Evolutionary conservation across 2,329 filamentous ascomycete species (phyloP).

Genomic region (Coniochaeta sp.): DNA sequence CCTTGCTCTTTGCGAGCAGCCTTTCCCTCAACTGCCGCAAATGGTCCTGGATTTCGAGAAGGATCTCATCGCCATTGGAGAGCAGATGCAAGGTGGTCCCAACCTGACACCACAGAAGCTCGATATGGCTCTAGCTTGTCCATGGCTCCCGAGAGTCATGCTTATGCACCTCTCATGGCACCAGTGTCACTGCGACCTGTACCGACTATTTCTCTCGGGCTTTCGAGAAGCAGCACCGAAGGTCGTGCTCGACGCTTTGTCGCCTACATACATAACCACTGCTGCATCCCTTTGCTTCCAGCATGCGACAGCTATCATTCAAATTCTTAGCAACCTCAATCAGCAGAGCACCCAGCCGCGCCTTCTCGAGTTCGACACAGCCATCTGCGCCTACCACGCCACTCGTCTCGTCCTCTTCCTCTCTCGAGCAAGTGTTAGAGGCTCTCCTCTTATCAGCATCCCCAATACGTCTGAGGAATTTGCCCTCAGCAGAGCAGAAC

Average conservation of each 20-base stretch:
- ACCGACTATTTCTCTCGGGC: slow-evolving; percentile 37
- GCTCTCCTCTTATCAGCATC: slow-evolving; percentile 2
- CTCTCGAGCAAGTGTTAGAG: slow-evolving; percentile 10
- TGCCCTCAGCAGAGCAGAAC: slow-evolving; percentile 16
- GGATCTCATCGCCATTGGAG: slow-evolving; percentile 9
- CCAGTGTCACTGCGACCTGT: slow-evolving; percentile 43
- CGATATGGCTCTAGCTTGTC: slow-evolving; percentile 2
- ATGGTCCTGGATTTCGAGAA: slow-evolving; percentile 13
- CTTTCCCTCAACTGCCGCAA: slow-evolving; percentile 11
- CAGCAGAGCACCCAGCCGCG: slow-evolving; percentile 14
- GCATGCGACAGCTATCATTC: slow-evolving; percentile 31
- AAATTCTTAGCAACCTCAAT: slow-evolving; percentile 21
- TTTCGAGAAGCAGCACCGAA: slow-evolving; percentile 39
- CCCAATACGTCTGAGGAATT: slow-evolving; percentile 13
- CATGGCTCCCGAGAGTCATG: slow-evolving; percentile 18
- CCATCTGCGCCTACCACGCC: slow-evolving; percentile 34
- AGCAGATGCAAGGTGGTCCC: slow-evolving; percentile 9
- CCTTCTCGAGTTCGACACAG: slow-evolving; percentile 31
- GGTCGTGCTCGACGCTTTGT: slow-evolving; percentile 31
- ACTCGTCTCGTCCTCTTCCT: slow-evolving; percentile 26
- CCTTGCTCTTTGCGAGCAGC: slow-evolving; percentile 13
- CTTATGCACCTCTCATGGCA: slow-evolving; percentile 48
- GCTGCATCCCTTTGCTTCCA: slow-evolving; percentile 19
- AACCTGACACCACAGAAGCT: slow-evolving; percentile 9
- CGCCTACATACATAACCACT: slow-evolving; percentile 31